Base-by-base conservation (phyloP, 2,329 filamentous ascomycete species). In the Claviceps paspali region DNA sequence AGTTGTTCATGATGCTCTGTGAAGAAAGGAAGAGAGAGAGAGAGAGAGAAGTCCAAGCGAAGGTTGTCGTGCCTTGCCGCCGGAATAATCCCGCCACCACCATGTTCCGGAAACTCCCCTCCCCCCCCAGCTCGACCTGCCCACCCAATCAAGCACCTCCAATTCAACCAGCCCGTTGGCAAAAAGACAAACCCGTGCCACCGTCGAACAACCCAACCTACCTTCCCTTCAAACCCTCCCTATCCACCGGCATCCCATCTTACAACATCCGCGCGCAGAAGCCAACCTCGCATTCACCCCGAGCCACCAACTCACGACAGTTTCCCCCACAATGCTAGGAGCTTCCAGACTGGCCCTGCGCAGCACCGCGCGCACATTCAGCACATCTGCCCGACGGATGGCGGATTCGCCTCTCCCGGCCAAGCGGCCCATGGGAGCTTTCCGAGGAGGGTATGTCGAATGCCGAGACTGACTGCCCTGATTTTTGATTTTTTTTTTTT, bases 401-500 rank as follows among this genome's bases (percentile, higher is more conserved):
- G 51, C 51, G 43, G 61, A 60, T 33, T 53, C 61, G 38, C 62
- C 68, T 26, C 59, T 76, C 41, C 69, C 69, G n/a, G 62, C 66
- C 38, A 64, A 68, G 50, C 72, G 67, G 57, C 72, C 72, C 32
- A 60, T 76, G 41, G 72, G 72, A 46, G 72, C 72, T 41, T 73
- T 76, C 54, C 68, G 72, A 34, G 70, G 70, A 61, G 71, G 72
- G 72, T 76, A 50, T 54, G 70, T 62, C 21, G 21, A 22, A 8
- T 8, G 21, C 21, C 21, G 21, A 5, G 21, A 5, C 8, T 22
- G 21, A 22, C 5, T 22, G 21, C 5, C 6, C 6, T 5, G 12
- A 28, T 28, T 6, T 28, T 7, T 9, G 12, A n/a, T 28, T 14
- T 28, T n/a, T 4, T 7, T 22, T 22, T n/a, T n/a, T 7, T 6